Conservation (phyloP, 228 moss, liverwort and hornwort genomes). For the Sphagnum fallax region DNA sequence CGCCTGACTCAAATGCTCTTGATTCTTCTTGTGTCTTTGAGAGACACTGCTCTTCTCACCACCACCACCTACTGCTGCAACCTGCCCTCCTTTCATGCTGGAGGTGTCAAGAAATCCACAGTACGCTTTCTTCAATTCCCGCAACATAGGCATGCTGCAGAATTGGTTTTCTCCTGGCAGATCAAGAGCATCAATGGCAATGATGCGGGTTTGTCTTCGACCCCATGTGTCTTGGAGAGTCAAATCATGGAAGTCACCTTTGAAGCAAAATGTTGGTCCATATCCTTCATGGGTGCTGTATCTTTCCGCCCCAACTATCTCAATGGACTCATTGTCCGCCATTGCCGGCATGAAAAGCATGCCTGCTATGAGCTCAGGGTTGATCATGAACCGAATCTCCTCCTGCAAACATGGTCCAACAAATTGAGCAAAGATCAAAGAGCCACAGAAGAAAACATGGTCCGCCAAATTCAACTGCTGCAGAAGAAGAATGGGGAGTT, state of each 20-base stretch:
- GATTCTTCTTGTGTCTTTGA: too few relatives aligned
- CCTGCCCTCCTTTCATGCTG: constrained; percentile 2
- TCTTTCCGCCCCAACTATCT: constrained; percentile 79
- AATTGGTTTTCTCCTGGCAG: constrained; percentile 78
- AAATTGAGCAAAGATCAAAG: too few relatives aligned
- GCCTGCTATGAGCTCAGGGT: constrained; percentile 88
- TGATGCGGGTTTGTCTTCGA: constrained; percentile 58
- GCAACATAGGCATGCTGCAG: constrained; percentile 35
- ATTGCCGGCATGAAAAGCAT: constrained; percentile 84
- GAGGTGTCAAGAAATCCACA: constrained; percentile 66
- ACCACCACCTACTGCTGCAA: too few relatives aligned
- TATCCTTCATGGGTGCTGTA: constrained; percentile 68
- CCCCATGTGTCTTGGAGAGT: constrained; percentile 67
- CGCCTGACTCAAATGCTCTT: too few relatives aligned
- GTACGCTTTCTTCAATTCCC: constrained; percentile 86
- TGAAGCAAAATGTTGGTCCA: constrained; percentile 62
- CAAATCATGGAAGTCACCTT: constrained; percentile 51
- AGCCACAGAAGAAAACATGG: too few relatives aligned
- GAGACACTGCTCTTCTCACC: too few relatives aligned
- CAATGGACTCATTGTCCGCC: constrained; percentile 82
- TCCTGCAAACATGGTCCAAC: constrained; percentile 31
- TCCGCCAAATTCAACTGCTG: too few relatives aligned
- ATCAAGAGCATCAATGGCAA: constrained; percentile 88
- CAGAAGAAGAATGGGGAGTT: too few relatives aligned
- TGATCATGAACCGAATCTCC: constrained; percentile 93